Conservation (phyloP, 2,329 filamentous ascomycete species). For the Coniochaeta prunicola region DNA sequence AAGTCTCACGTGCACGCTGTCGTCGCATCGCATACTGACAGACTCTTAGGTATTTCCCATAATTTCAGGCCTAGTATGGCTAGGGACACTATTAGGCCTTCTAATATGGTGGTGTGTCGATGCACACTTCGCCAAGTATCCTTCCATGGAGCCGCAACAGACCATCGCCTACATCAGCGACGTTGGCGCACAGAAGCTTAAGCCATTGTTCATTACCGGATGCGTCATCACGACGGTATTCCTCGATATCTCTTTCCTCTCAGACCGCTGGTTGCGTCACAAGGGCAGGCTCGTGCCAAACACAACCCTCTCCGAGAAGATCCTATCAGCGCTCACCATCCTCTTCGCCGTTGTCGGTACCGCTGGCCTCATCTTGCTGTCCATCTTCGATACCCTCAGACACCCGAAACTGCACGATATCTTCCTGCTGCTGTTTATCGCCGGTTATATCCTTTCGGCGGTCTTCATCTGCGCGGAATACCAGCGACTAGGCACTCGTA, state of each 20-base stretch:
- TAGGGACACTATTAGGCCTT: constrained; percentile 61
- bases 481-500: constrained; percentile 70
- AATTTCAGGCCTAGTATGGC: constrained; percentile 58
- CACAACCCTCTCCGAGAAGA: constrained; percentile 52
- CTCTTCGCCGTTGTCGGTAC: constrained; percentile 68
- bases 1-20: background rate
- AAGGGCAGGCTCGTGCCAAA: constrained; percentile 72
- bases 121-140: constrained; percentile 45
- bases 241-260: constrained; percentile 72
- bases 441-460: constrained; percentile 76
- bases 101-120: constrained; percentile 62
- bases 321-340: constrained; percentile 55
- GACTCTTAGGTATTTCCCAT: constrained; percentile 55
- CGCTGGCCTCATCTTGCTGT: constrained; percentile 71
- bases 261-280: constrained; percentile 83
- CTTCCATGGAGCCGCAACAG: constrained; percentile 51
- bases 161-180: constrained; percentile 67
- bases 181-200: constrained; percentile 53
- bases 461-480: constrained; percentile 90
- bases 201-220: constrained; percentile 73
- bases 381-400: constrained; percentile 74
- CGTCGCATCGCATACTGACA: background rate
- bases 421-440: constrained; percentile 79
- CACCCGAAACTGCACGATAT: constrained; percentile 63
- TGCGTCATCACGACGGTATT: constrained; percentile 66